phyloP scores from a whole-genome alignment of 768 basidiomycete genomes.

The Mycena venus region DNA sequence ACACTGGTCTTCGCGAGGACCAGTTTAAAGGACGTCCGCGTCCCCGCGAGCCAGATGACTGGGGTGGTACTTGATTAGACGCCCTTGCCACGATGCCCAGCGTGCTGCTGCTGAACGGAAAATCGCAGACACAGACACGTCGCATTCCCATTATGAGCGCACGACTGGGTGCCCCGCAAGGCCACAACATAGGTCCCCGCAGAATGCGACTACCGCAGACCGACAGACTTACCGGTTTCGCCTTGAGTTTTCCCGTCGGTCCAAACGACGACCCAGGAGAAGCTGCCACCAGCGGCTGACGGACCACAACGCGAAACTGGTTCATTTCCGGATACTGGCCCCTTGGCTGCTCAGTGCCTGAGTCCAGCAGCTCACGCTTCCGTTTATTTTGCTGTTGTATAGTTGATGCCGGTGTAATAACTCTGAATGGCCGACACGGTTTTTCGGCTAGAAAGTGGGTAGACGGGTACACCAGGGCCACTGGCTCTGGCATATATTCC shows the following conservation, averaged over 20 bases:
- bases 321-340: constrained; percentile 11
- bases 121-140: too few species aligned
- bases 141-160: too few species aligned
- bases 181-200: too few species aligned
- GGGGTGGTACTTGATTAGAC: too few species aligned
- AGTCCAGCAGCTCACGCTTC: constrained; percentile 19
- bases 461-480: not conserved
- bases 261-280: constrained; percentile 2
- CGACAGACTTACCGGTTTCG: constrained; percentile 26
- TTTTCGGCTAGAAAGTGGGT: not conserved
- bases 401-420: not conserved
- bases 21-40: too few species aligned
- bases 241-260: constrained; percentile 21
- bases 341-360: not conserved
- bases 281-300: not conserved
- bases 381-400: not conserved
- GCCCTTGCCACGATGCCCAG: too few species aligned
- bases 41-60: too few species aligned
- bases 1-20: too few species aligned
- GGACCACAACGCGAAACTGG: constrained; percentile 14
- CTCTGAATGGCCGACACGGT: not conserved
- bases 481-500: not conserved
- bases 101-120: too few species aligned
- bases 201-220: not conserved
- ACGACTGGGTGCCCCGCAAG: too few species aligned